These are phyloP conservation scores for Sugiyamaella grinbergsii DNA, from an alignment of 1,139 yeast genomes.

Conservation along the genomic window DNA sequence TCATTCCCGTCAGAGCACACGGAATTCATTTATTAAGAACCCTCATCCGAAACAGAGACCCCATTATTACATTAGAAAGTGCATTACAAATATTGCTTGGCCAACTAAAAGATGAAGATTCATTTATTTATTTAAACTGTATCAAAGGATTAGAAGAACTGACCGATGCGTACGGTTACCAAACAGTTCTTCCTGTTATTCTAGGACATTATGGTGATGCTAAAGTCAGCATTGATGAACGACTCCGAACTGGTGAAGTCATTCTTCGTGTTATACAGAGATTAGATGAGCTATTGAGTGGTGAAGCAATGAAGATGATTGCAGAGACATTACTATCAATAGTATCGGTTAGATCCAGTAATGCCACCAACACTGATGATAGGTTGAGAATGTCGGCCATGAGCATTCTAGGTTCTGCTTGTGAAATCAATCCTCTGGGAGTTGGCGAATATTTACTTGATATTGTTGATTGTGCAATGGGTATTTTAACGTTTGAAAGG, in stretches of 20 bases:
- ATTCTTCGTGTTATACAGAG: constrained; percentile 59
- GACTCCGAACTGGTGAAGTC: constrained; percentile 80
- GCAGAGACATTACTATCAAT: constrained; percentile 46
- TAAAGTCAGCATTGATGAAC: constrained; percentile 55
- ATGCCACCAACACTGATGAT: constrained; percentile 47
- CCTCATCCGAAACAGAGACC: constrained; percentile 54
- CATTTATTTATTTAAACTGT: constrained; percentile 80
- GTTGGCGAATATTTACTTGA: constrained; percentile 53
- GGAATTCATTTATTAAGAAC: constrained; percentile 70
- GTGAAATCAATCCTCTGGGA: constrained; percentile 62
- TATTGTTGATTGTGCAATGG: constrained; percentile 73
- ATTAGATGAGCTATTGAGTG: constrained; percentile 52
- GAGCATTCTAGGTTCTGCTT: constrained; percentile 69
- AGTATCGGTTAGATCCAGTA: constrained; percentile 45
- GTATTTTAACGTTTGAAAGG: constrained; percentile 65
- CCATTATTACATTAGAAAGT: constrained; percentile 54
- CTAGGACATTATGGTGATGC: constrained; percentile 48
- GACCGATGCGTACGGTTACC: constrained; percentile 48
- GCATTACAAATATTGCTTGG: constrained; percentile 63
- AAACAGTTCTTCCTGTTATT: constrained; percentile 47
- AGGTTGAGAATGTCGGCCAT: constrained; percentile 80
- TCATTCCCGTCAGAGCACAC: constrained; percentile 83
- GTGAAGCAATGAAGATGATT: constrained; percentile 44
- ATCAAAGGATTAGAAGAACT: constrained; percentile 74
- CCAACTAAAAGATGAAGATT: constrained; percentile 77